Percentiles rank a stretch among this genome's conserved stretches.
phyloP scores from a whole-genome alignment of 805 yeast species.

The Schwanniomyces occidentalis region DNA sequence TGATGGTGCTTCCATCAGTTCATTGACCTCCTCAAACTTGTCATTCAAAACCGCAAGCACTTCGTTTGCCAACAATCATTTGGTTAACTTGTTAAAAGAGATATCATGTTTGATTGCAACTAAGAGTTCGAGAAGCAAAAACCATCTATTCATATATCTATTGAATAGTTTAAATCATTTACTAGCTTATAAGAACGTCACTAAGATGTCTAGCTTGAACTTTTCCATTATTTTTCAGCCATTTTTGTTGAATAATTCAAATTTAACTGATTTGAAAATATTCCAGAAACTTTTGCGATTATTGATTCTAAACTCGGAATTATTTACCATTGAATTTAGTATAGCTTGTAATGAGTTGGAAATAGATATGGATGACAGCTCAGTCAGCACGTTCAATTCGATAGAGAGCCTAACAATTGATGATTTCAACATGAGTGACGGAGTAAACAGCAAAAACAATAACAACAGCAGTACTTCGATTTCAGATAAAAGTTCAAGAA shows the following conservation, averaged over 20 bases:
- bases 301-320: slow-evolving; percentile 16
- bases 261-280: slow-evolving; percentile 13
- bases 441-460: too few relatives aligned
- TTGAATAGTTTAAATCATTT: slow-evolving; percentile 15
- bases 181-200: slow-evolving; percentile 15
- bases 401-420: too few relatives aligned
- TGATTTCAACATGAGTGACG: too few relatives aligned
- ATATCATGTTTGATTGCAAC: slow-evolving; percentile 1
- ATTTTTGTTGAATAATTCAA: slow-evolving; percentile 21
- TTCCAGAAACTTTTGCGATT: slow-evolving; percentile 17
- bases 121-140: slow-evolving; percentile 14
- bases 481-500: slow-evolving; percentile 3
- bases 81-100: slow-evolving; percentile 4
- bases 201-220: slow-evolving; percentile 30
- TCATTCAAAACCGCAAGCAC: slow-evolving; percentile 9
- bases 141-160: slow-evolving; percentile 19
- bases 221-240: slow-evolving; percentile 34
- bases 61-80: slow-evolving; percentile 1
- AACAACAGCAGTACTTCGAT: too few relatives aligned
- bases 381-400: too few relatives aligned
- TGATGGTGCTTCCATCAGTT: slow-evolving; percentile 8
- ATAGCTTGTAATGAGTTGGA: background rate
- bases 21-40: slow-evolving; percentile 4
- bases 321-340: background rate
- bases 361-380: too few relatives aligned